Conservation (phyloP, 2,329 filamentous ascomycete species). For the Botrytis sinoallii region DNA sequence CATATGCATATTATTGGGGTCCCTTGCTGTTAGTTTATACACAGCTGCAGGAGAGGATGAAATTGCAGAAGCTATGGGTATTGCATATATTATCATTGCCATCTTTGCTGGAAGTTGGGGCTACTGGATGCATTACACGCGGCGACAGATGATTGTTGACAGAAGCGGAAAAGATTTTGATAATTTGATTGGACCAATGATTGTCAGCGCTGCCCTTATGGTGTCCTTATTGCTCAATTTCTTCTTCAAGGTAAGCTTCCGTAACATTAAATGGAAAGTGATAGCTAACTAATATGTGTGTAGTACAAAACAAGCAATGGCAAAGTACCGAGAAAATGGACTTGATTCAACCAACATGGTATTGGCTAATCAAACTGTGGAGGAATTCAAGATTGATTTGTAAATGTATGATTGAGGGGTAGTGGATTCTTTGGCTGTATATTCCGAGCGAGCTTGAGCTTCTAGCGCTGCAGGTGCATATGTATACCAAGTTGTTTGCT, state of each 20-base stretch:
- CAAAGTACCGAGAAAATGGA: slow-evolving; percentile 9
- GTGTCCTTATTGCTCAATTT: slow-evolving; percentile 83
- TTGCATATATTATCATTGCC: slow-evolving; percentile 78
- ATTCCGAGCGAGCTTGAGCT: background rate
- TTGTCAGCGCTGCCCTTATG: slow-evolving; percentile 77
- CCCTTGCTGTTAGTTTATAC: slow-evolving; percentile 79
- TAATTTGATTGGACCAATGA: slow-evolving; percentile 77
- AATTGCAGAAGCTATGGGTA: slow-evolving; percentile 75
- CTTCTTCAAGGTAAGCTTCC: slow-evolving; percentile 67
- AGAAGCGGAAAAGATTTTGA: slow-evolving; percentile 93
- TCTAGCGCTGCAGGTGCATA: background rate
- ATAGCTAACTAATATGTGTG: slow-evolving; percentile 19
- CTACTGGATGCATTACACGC: slow-evolving; percentile 73
- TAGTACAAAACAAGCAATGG: slow-evolving; percentile 33
- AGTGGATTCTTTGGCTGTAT: slow-evolving; percentile 5
- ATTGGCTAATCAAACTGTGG: background rate
- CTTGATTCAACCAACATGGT: slow-evolving; percentile 8
- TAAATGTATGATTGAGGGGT: slow-evolving; percentile 15
- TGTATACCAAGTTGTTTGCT: slow-evolving; percentile 7
- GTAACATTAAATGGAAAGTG: background rate
- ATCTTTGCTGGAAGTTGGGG: slow-evolving; percentile 85
- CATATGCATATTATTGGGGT: slow-evolving; percentile 82
- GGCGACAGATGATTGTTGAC: slow-evolving; percentile 75
- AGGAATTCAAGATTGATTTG: slow-evolving; percentile 21
- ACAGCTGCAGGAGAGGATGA: slow-evolving; percentile 79